Conservation (phyloP, 192 early-diverging fungal species). For the Allomyces javanicus region DNA sequence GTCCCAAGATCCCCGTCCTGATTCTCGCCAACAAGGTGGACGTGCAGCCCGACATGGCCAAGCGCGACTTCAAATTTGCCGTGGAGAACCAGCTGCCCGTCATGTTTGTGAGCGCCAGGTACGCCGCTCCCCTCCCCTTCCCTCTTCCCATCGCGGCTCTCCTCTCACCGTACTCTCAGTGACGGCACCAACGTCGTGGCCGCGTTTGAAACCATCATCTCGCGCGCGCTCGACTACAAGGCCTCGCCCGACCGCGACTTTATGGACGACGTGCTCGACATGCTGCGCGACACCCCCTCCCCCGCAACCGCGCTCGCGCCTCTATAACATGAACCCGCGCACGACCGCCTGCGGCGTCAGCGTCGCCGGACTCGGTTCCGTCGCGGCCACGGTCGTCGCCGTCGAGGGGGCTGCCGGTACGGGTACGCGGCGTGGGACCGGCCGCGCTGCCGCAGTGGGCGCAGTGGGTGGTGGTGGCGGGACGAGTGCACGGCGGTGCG, state of each 20-base stretch:
- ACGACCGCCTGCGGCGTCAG: too few relatives aligned
- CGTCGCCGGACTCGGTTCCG: too few relatives aligned
- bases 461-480: background rate
- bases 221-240: slow-evolving; percentile 21
- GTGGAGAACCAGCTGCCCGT: slow-evolving; percentile 4
- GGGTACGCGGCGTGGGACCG: too few relatives aligned
- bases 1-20: slow-evolving; percentile 23
- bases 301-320: too few relatives aligned
- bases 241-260: slow-evolving; percentile 2
- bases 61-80: slow-evolving; percentile 26
- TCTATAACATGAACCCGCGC: too few relatives aligned
- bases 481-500: background rate
- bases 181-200: slow-evolving; percentile 37
- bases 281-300: background rate
- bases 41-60: slow-evolving; percentile 27
- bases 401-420: too few relatives aligned
- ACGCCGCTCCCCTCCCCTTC: background rate
- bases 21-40: slow-evolving; percentile 44
- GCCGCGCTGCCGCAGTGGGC: too few relatives aligned
- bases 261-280: background rate
- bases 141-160: slow-evolving; percentile 17
- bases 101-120: background rate
- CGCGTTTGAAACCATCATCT: slow-evolving; percentile 28
- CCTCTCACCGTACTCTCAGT: too few relatives aligned
- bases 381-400: too few relatives aligned